A percentile compares a stretch with the other conserved stretches of the same genome.
Evolutionary conservation across 208 protist species (phyloP).

Genomic region (Leishmania mexicana): DNA sequence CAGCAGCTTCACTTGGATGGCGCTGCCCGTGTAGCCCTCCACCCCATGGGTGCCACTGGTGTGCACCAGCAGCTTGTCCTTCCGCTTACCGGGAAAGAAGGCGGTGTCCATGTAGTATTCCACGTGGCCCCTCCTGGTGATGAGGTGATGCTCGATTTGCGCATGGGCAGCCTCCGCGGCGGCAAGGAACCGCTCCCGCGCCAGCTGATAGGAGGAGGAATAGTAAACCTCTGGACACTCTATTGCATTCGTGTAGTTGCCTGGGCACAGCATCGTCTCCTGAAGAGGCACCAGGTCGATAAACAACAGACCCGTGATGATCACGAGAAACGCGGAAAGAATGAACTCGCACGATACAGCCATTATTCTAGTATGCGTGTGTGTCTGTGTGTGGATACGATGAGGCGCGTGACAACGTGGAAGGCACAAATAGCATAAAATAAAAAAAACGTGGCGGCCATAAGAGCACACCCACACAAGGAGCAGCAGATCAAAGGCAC

Average conservation of each 20-base stretch:
- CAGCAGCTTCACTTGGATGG: constrained; percentile 78
- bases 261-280: constrained; percentile 66
- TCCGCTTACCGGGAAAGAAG: constrained; percentile 56
- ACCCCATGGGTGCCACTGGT: constrained; percentile 77
- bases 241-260: constrained; percentile 57
- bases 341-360: constrained; percentile 19
- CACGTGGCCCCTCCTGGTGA: constrained; percentile 48
- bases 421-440: background rate
- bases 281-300: constrained; percentile 82
- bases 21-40: constrained; percentile 86
- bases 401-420: background rate
- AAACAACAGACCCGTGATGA: constrained; percentile 66
- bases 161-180: constrained; percentile 55
- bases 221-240: constrained; percentile 72
- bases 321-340: constrained; percentile 48
- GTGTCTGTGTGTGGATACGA: background rate
- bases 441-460: background rate
- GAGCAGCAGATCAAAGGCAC: background rate
- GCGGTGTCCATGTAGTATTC: constrained; percentile 83
- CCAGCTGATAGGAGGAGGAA: constrained; percentile 62
- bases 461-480: background rate
- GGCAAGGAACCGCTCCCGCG: constrained; percentile 76
- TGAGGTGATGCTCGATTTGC: constrained; percentile 46
- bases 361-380: background rate
- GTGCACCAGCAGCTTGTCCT: constrained; percentile 76